Base-by-base conservation (phyloP, 2,329 filamentous ascomycete species). In the Niveomyces coronatus region DNA sequence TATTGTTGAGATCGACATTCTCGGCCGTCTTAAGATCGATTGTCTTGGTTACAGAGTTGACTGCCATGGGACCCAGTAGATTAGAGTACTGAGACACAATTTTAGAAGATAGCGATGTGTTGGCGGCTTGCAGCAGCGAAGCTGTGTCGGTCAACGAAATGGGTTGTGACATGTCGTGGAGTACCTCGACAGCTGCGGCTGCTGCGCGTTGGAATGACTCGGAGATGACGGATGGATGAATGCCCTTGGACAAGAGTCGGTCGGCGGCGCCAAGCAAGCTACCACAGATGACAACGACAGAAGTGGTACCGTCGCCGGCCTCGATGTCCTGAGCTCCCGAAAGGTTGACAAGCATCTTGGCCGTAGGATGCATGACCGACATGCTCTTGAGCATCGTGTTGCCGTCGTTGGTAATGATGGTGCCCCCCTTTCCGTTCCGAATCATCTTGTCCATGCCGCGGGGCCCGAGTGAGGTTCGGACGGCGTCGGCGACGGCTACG, bases 391-490 rank as follows among this genome's bases (percentile, higher is more conserved):
- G 69, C 89, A 98, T 98, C 41, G 91, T 98, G 69, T 93, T 94
- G 61, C 91, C 91, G 65, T 98, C 91, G 71, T 98, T 98, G 56
- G 91, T 98, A 67, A 98, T 98, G 62, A 96, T 91, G 42, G 88
- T 95, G 64, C 94, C 85, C 66, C 89, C 91, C 68, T 86, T 94
- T 60, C 87, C 85, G 44, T 83, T 93, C 71, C 93, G 84, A 54
- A 98, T 96, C 88, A 95, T 95, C 72, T 95, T 95, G 70, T 95
- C 88, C 88, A 95, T 95, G 58, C 91, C 91, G 63, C 91, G 80
- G 49, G 91, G 91, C 47, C 91, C 91, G 50, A 98, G 74, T 45
- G 91, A 96, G 19, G 89, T 96, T 71, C 91, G 76, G 60, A 98
- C 93, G 51, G 91, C 91, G 76, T 98, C 91, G 61, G 91, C 83